Evolutionary conservation across 1,284 basidiomycete genomes (phyloP), one percentile per base, ranked within the genome.

Genomic region (Lignosus rhinocerotis): DNA sequence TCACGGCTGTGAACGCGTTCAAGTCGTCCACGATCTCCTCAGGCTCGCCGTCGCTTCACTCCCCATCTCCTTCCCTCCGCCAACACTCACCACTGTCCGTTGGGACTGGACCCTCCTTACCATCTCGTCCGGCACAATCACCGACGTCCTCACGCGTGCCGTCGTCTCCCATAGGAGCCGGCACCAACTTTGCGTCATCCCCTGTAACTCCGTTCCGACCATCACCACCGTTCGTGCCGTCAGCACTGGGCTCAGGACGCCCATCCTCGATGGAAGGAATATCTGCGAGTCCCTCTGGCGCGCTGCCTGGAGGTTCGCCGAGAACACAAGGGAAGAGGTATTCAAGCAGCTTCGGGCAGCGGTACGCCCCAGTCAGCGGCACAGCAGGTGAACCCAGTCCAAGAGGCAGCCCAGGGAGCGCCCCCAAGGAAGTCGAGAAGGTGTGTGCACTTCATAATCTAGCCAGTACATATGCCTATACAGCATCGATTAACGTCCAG

Each of bases 281-380:
- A 3, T 55, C 62, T 43, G 59, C 41, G 0, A 59, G 62, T 21
- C 62, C 63, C 3, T 59, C 60, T 25, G 61, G 61, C 31, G 56
- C 51, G 12, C 56, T 60, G 8, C 43, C 61, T 19, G 68, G 66
- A n/a, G 66, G 65, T 3, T 70, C 67, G 3, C 67, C 67, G 12
- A 64, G 66, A 30, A 64, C 66, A 21, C 58, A 66, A 44, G 65
- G 66, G 33, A 76, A 74, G 67, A 61, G 76, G 41, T 79, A 78
- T 57, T 88, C 86, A 44, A 89, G 86, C 61, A 88, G 84, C 61
- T 91, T 91, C 69, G 83, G 86, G 9, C 84, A 90, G 69, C 78
- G 87, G 41, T 88, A 88, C 68, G 75, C 73, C 32, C 64, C 74
- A 19, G 67, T 73, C 14, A 75, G 75, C 17, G 74, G 75, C 31